Base-by-base conservation (phyloP, 768 basidiomycete genomes). In the Podaxis sp. region DNA sequence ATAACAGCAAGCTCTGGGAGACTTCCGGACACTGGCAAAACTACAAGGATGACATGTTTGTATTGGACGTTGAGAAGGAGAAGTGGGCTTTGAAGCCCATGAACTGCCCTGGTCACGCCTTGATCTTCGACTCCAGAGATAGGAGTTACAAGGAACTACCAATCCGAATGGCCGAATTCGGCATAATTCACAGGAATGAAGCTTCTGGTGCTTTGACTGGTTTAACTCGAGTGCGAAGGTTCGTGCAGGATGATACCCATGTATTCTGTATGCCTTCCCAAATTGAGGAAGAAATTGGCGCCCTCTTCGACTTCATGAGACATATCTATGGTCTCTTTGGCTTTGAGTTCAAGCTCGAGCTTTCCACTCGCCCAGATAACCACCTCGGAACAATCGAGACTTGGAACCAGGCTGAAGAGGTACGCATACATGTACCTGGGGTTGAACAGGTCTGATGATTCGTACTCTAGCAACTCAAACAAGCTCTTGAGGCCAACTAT, bases 21-120 rank as follows among this genome's bases (percentile, higher is more conserved):
- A 94, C 91, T 1, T 98, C 96, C 0, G 97, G 97, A 2, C 97
- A 98, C 72, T 97, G 91, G 96, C 85, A 93, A 68, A 96, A 98
- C 72, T 99, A 98, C 79, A 88, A 90, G 72, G 95, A 98, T 57
- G 95, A 93, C 75, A 99, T 99, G 97, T 99, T 98, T 77, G 73
- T 81, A 48, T 86, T 98, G 61, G 91, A 95, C 60, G 76, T 98
- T 59, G 97, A 99, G 75, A 98, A 98, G 77, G 95, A 98, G 76
- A 85, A 85, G 69, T 99, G 93, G 86, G 96, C 83, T 0, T 81
- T 98, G 61, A 97, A 98, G 76, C 97, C 97, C 18, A 99, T 99
- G 97, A 99, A 99, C 74, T 98, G 97, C 77, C 97, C 92, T 0
- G 95, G 95, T 4, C 97, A 98, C 72, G 95, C 92, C 73, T 74